Base-by-base conservation (phyloP, 2,329 filamentous ascomycete genomes). In the Stagonosporopsis chrysanthemi region DNA sequence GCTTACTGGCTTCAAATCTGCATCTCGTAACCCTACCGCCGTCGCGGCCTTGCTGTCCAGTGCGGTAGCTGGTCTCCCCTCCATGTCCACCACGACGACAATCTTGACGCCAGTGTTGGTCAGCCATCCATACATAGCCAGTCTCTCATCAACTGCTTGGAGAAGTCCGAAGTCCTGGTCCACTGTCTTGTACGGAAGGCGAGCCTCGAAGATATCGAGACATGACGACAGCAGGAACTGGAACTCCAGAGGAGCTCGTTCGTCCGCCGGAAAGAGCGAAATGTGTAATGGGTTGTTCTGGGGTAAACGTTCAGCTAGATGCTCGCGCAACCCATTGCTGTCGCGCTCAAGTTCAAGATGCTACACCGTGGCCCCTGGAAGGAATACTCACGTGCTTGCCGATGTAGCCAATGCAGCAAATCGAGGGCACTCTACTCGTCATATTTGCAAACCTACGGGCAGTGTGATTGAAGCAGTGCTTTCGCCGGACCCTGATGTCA, bases 241-340 rank as follows among this genome's bases (percentile, higher is more conserved):
- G 81, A 95, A 97, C 74, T 97, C 92, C 11, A 98, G 85, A n/a
- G 87, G 83, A 17, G 88, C 89, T 68, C 89, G 88, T 63, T 90
- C 80, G 81, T 90, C 85, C n/a, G 74, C 62, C 48, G 92, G 90
- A 78, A 97, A 97, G 74, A 96, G 87, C 59, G 91, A 88, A 69
- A 97, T 90, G 80, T 98, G 94, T 64, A 98, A 89, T 57, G 94
- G 95, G 74, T 97, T 97, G 81, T 98, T 96, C 93, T 98, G n/a
- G 35, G 22, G 17, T 28, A 17, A 19, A 15, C 29, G n/a, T 31
- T 43, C 19, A 52, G 46, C 35, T 22, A 29, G 11, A 8, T 44
- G 41, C 41, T 19, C n/a, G 15, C 8, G 9, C n/a, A 26, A 22
- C 8, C 8, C 11, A 6, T 8, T 15, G 15, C 39, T 11, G 42